Conservation (phyloP, 208 protist species). For the Herpetomonas samuelpessoai region DNA sequence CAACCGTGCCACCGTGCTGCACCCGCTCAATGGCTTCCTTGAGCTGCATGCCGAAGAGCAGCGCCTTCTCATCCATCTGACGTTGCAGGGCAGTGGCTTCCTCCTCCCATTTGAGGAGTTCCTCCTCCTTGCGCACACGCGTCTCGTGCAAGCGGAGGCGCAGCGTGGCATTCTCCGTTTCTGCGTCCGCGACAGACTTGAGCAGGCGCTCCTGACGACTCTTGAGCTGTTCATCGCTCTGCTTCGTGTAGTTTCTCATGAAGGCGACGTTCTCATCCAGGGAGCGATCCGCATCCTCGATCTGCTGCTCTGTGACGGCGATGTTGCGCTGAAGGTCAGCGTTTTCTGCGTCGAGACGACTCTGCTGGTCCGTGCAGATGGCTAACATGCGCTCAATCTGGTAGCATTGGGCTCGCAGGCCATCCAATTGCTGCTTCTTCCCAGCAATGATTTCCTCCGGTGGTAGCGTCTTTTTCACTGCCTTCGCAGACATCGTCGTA, state of each 20-base stretch:
- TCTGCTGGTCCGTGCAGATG: constrained; percentile 72
- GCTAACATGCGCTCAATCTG: constrained; percentile 82
- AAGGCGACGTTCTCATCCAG: constrained; percentile 52
- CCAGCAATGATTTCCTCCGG: constrained; percentile 64
- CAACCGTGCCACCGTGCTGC: too few relatives aligned
- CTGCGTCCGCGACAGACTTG: constrained; percentile 51
- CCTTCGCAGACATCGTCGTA: constrained; percentile 23
- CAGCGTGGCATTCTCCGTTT: constrained; percentile 66
- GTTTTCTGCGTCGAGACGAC: constrained; percentile 47
- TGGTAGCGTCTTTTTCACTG: constrained; percentile 42
- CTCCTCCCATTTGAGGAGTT: constrained; percentile 78
- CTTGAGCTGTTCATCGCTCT: constrained; percentile 79
- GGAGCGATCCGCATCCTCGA: constrained; percentile 44
- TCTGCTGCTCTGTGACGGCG: constrained; percentile 54
- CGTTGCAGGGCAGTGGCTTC: constrained; percentile 74
- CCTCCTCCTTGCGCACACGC: constrained; percentile 46
- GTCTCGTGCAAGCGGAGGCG: constrained; percentile 54
- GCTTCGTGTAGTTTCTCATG: constrained; percentile 66
- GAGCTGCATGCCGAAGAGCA: constrained; percentile 88
- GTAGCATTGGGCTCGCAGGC: constrained; percentile 50
- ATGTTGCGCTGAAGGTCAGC: constrained; percentile 46
- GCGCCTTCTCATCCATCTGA: constrained; percentile 87
- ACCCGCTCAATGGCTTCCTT: constrained; percentile 68
- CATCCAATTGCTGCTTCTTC: constrained; percentile 53
- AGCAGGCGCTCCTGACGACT: constrained; percentile 67